Evolutionary conservation across 371 early-diverging fungal species (phyloP).

Genomic region (Mortierella sp.): DNA sequence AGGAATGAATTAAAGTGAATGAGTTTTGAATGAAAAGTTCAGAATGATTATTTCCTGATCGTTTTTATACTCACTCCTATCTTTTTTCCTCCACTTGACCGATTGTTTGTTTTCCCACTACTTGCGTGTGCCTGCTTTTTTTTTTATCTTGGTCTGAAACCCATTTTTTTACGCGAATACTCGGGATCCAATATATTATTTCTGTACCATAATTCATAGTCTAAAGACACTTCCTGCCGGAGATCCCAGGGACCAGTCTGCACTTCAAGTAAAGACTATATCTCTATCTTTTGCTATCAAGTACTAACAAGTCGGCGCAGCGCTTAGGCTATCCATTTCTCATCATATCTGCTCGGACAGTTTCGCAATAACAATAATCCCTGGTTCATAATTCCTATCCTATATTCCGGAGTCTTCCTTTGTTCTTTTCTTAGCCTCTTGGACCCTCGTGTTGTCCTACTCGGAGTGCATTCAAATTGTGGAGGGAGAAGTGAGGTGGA

Average conservation of each 20-base stretch:
- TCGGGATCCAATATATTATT: background rate
- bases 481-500: no score
- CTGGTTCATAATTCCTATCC: background rate
- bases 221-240: background rate
- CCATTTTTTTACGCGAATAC: slow-evolving; percentile 3
- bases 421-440: background rate
- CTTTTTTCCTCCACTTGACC: background rate
- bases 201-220: background rate
- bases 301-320: background rate
- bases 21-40: background rate
- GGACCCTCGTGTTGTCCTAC: no score
- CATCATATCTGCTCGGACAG: background rate
- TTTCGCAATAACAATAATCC: background rate
- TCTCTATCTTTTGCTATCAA: background rate
- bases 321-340: background rate
- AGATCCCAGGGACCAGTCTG: background rate
- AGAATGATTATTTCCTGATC: background rate
- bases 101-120: slow-evolving; percentile 3
- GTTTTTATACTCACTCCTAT: background rate
- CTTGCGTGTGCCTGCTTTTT: slow-evolving; percentile 8
- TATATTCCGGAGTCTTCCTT: background rate
- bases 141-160: background rate
- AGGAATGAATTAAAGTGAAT: background rate
- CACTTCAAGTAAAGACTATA: background rate
- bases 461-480: no score